phyloP scores from a whole-genome alignment of 2,329 filamentous ascomycete species.

The Gliomastix tumulicola region DNA sequence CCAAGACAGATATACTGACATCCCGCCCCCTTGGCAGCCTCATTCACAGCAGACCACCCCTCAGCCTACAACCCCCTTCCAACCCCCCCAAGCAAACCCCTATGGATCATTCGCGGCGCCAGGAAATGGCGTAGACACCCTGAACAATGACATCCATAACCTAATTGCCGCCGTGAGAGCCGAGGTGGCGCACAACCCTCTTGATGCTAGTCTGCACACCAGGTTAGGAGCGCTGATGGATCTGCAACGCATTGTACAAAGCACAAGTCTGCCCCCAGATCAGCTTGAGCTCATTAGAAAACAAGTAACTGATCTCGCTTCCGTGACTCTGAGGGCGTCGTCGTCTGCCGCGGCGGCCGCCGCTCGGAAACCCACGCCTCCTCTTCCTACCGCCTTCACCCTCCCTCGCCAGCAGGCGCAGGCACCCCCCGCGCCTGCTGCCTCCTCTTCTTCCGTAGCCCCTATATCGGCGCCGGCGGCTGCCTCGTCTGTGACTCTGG shows the following conservation, averaged over 20 bases:
- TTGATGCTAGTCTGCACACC: conserved; percentile 68
- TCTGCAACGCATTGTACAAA: conserved; percentile 67
- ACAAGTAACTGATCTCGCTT: conserved; percentile 70
- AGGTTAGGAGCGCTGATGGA: conserved; percentile 81
- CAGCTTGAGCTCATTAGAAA: conserved; percentile 79
- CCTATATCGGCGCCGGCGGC: conserved; percentile 7
- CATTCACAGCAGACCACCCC: conserved; percentile 22
- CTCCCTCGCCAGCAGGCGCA: too few relatives aligned
- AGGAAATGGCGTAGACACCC: conserved; percentile 59
- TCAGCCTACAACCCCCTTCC: conserved; percentile 33
- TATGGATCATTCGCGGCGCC: background rate
- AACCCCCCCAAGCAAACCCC: conserved; percentile 18
- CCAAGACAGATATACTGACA: conserved; percentile 15
- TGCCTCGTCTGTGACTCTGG: conserved; percentile 37
- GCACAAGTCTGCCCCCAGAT: conserved; percentile 69
- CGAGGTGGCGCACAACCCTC: conserved; percentile 68
- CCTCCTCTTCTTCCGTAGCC: conserved; percentile 12
- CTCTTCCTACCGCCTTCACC: conserved; percentile 26
- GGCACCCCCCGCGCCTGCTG: too few relatives aligned
- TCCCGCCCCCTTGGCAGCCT: too few relatives aligned
- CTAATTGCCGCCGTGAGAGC: conserved; percentile 67
- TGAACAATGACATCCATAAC: conserved; percentile 77
- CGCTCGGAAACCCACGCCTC: conserved; percentile 27
- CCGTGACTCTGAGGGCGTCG: conserved; percentile 51
- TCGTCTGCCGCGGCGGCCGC: conserved; percentile 15